Evolutionary conservation across 352 stramenopile genomes (phyloP), one percentile per base, ranked within the genome.

Genomic region (Globisporangium paroecandrum): DNA sequence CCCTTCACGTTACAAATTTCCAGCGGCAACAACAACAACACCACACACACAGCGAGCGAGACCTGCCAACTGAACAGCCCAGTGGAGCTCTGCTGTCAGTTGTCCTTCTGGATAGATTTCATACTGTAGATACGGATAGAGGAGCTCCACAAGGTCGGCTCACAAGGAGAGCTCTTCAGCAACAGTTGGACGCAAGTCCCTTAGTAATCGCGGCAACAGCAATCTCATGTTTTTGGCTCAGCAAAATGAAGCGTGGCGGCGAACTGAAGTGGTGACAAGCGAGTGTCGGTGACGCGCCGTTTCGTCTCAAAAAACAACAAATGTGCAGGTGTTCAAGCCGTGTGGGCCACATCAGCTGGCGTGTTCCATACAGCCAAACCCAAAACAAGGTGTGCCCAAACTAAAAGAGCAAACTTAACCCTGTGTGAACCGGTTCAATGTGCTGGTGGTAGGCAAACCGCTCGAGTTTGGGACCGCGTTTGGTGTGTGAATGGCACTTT

Each of bases 251-350:
- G 29, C 18, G 24, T 20, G 20, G 20, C 3, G 15, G 22, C 56
- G 56, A 62, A 62, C 56, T 62, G 32, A 62, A 49, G 56, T 34
- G 32, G 10, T 62, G 56, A 62, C 56, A 49, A 46, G 55, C 55
- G 20, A 46, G 55, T 61, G 55, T 34, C 55, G 38, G 38, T 15
- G 8, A 61, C 55, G 55, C 55, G 43, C 43, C 43, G 43, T 51
- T 51, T 51, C 18, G 32, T 38, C 12, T 38, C 32, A 4, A n/a
- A n/a, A 51, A 51, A 41, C 9, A 41, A 41, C 29, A 38, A 38
- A 38, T 38, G 7, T 38, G 32, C 34, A 41, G 34, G 10, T 13
- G 36, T 46, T 46, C 38, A 49, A n/a, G 5, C 24, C 6, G 6
- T 24, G 43, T 51, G 18, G 43, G 6, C 18, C 43, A 51, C 43